Conservation (phyloP, 2,329 filamentous ascomycete genomes). For the Botrytis pseudocinerea region DNA sequence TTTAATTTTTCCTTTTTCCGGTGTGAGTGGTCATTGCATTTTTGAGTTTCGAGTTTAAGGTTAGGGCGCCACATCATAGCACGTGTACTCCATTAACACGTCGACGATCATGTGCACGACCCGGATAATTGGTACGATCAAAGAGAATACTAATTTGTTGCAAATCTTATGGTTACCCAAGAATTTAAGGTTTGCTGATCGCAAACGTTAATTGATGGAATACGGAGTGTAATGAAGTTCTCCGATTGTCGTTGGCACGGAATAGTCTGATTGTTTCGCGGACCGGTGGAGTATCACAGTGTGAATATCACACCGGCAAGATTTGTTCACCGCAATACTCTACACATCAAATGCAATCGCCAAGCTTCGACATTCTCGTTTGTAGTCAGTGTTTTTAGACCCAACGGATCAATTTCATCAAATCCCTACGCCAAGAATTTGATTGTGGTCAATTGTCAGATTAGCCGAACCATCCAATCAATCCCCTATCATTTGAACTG, state of each 20-base stretch:
- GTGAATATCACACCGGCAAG: not conserved
- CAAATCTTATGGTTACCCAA: slow-evolving; percentile 16
- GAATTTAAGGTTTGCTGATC: slow-evolving; percentile 13
- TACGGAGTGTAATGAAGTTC: not conserved
- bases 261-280: not conserved
- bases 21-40: not conserved
- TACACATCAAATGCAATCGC: not conserved
- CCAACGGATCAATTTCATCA: not conserved
- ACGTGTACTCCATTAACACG: slow-evolving; percentile 11
- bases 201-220: not conserved
- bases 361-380: not conserved
- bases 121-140: not conserved
- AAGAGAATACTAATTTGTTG: not conserved
- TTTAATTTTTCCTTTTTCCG: not conserved
- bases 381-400: not conserved
- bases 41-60: slow-evolving; percentile 1
- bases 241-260: not conserved
- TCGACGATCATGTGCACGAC: slow-evolving; percentile 11
- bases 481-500: not conserved
- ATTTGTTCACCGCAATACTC: not conserved
- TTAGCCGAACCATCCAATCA: not conserved
- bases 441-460: not conserved
- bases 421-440: not conserved
- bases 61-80: slow-evolving; percentile 9
- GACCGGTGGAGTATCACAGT: not conserved